Conservation (phyloP, 2,329 filamentous ascomycete species). For the Fusarium buharicum region DNA sequence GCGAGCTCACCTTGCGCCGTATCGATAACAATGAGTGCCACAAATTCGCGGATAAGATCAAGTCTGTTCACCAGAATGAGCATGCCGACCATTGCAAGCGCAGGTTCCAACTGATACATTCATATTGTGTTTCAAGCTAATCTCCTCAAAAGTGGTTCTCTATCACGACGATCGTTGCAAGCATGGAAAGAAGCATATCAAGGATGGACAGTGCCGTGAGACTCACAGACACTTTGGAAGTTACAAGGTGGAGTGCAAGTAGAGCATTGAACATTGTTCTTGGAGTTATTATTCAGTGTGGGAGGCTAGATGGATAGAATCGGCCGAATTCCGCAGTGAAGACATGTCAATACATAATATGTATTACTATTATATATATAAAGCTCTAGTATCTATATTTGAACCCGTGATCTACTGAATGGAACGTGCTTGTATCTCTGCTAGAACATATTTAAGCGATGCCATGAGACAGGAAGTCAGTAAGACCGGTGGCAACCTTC, state of each 20-base stretch:
- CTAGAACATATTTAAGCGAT: constrained; percentile 1
- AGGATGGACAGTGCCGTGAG: constrained; percentile 11
- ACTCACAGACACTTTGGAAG: constrained; percentile 8
- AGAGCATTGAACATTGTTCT: background rate
- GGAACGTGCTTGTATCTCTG: background rate
- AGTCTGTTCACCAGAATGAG: constrained; percentile 16
- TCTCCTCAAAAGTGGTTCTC: constrained; percentile 1
- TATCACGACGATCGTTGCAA: constrained; percentile 15
- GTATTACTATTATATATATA: too few species aligned
- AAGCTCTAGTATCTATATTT: constrained; percentile 1
- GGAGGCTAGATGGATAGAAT: too few species aligned
- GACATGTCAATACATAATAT: too few species aligned
- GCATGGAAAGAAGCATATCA: constrained; percentile 20
- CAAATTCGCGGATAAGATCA: constrained; percentile 9
- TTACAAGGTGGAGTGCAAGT: constrained; percentile 19
- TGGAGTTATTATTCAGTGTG: too few species aligned
- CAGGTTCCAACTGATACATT: background rate
- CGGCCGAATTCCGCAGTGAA: too few species aligned
- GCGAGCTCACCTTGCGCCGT: constrained; percentile 13
- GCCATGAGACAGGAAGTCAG: constrained; percentile 12
- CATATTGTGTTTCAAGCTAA: rapidly evolving
- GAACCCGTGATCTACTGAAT: constrained; percentile 3
- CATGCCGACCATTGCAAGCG: constrained; percentile 16
- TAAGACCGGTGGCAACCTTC: constrained; percentile 4
- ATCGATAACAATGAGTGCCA: constrained; percentile 7